Percentiles rank a stretch among this genome's conserved stretches.
phyloP scores from a whole-genome alignment of 805 yeast genomes.

The Saccharomyces mikatae region DNA sequence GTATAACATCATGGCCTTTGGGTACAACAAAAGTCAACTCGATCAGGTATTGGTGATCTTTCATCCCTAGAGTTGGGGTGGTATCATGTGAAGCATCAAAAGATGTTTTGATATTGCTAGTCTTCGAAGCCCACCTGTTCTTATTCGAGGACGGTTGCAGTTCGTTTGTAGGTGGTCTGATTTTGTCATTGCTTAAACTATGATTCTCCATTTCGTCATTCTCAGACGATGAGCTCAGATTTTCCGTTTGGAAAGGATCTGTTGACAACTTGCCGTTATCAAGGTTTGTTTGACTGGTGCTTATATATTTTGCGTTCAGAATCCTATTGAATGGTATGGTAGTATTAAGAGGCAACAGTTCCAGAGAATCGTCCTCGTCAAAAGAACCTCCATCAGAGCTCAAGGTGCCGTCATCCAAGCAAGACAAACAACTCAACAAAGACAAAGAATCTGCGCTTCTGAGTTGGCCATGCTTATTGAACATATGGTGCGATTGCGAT shows the following conservation, averaged over 20 bases:
- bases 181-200: background rate
- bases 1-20: constrained; percentile 27
- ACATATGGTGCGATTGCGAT: constrained; percentile 14
- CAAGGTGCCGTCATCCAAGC: constrained; percentile 13
- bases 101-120: background rate
- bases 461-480: background rate
- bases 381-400: constrained; percentile 8
- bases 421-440: constrained; percentile 24
- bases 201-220: background rate
- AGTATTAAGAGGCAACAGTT: constrained; percentile 21
- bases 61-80: background rate
- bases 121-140: background rate
- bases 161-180: background rate
- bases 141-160: background rate
- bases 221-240: constrained; percentile 9
- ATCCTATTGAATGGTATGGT: constrained; percentile 29
- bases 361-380: background rate
- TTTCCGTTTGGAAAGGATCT: background rate
- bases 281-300: background rate
- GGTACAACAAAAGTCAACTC: constrained; percentile 29
- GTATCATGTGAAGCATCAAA: background rate
- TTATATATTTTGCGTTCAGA: constrained; percentile 19
- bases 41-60: constrained; percentile 9
- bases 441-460: constrained; percentile 14
- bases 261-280: constrained; percentile 3